Base-by-base conservation (phyloP, 2,329 filamentous ascomycete genomes). In the Monilinia polystroma region DNA sequence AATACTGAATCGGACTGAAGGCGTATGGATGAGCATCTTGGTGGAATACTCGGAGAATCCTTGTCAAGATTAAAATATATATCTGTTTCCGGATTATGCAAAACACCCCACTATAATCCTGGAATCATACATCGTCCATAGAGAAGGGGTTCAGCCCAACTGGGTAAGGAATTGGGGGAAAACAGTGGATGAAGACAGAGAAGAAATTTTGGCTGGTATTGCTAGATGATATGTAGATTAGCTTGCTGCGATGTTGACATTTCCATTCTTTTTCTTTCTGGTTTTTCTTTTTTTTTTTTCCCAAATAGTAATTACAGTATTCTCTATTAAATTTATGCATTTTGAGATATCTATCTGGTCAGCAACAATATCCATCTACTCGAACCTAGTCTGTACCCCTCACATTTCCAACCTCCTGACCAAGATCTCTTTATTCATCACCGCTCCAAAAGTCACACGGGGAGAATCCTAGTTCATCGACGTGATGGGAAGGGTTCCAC, bases 81-180 rank as follows among this genome's bases (percentile, higher is more conserved):
- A 43, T 60, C 57, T 59, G 43, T 59, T 49, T 65, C 63, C 54
- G 63, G 54, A 16, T 59, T 49, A 47, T 59, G 63, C 63, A 66
- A 53, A 66, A 35, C 45, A 66, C 64, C 55, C 55, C 64, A 66
- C 64, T 43, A 26, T 49, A 60, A 66, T 49, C 55, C 64, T 47
- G 35, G 64, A 3, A 32, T 57, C 18, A 14, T 58, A 58, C 23
- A 32, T 57, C 18, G 16, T 58, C 45, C 38, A 58, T 29, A 45
- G 23, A 29, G 14, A 38, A 60, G 55, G 55, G 55, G 47, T 66
- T 66, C 64, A 66, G 64, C 64, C 64, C 47, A 66, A 53, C 64
- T 41, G 47, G 64, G 55, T 29, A 45, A 35, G 55, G 23, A 41
- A 66, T 32, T 18, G 26, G 56, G 11, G 20, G 29, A 5, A 35